A percentile compares a stretch with the other conserved stretches of the same genome.
Evolutionary conservation across 148 eudicot species (phyloP).

Genomic region (Amaranthus palmeri): DNA sequence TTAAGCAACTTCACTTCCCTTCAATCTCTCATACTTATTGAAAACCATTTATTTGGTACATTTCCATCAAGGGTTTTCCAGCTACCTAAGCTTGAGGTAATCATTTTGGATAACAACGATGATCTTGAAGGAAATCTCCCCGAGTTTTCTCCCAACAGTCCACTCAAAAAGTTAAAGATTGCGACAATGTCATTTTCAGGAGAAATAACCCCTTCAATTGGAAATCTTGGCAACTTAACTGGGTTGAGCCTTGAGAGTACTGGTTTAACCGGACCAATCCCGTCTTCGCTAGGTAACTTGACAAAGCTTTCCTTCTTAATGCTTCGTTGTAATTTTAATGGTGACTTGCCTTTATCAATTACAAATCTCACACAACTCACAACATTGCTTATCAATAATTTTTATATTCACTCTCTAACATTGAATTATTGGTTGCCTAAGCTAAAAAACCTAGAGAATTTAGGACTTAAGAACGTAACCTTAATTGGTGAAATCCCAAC

Average conservation of each 20-base stretch:
- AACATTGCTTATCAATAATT: slow-evolving; percentile 3
- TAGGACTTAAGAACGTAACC: neutral
- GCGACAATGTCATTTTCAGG: slow-evolving; percentile 18
- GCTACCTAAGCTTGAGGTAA: slow-evolving; percentile 24
- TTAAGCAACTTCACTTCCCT: slow-evolving; percentile 18
- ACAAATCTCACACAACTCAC: slow-evolving; percentile 15
- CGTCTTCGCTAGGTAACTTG: slow-evolving; percentile 17
- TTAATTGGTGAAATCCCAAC: slow-evolving; percentile 2
- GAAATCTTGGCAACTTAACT: too few species aligned
- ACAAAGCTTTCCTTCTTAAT: slow-evolving; percentile 12
- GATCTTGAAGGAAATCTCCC: slow-evolving; percentile 26
- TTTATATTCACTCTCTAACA: neutral
- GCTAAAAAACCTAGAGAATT: neutral
- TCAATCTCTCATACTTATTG: neutral
- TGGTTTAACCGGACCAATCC: slow-evolving; percentile 16
- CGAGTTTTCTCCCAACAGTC: slow-evolving; percentile 14
- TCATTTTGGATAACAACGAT: slow-evolving; percentile 13
- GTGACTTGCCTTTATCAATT: neutral
- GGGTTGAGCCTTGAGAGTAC: neutral
- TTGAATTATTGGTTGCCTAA: slow-evolving; percentile 7
- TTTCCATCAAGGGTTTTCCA: slow-evolving; percentile 19
- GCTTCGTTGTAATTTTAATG: neutral
- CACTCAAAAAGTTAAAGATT: slow-evolving; percentile 2
- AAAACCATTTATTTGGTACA: slow-evolving; percentile 16
- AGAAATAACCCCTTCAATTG: slow-evolving; percentile 9